Percentiles rank a stretch among this genome's conserved stretches.
These are phyloP conservation scores for Oryza rufipogon DNA, from an alignment of 176 grass and related monocot species.

Conservation along the genomic window DNA sequence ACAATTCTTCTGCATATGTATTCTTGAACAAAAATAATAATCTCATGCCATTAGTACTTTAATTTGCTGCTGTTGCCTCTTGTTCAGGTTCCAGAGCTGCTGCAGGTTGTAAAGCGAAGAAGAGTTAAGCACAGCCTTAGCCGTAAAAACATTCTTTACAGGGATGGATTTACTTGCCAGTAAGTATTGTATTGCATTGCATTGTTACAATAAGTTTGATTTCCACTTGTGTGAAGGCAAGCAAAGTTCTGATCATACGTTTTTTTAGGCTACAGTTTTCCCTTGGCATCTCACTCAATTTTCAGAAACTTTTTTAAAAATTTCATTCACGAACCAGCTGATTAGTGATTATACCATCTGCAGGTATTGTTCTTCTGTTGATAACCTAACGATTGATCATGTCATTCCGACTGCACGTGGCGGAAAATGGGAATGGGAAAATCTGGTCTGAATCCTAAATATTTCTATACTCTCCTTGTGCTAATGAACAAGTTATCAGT, in stretches of 20 bases:
- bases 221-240: neutral
- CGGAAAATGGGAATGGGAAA: slow-evolving; percentile 94
- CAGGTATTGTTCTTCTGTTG: slow-evolving; percentile 85
- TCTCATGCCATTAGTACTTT: neutral
- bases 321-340: neutral
- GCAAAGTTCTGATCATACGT: neutral
- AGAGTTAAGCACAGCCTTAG: slow-evolving; percentile 76
- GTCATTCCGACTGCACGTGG: slow-evolving; percentile 83
- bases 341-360: slow-evolving; percentile 13
- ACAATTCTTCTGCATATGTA: neutral
- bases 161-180: slow-evolving; percentile 92
- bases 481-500: neutral
- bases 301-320: neutral
- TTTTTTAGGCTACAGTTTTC: neutral
- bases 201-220: neutral
- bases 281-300: neutral
- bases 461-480: neutral
- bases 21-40: neutral
- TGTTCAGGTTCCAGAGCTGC: slow-evolving; percentile 82
- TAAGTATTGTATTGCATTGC: slow-evolving; percentile 52
- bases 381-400: slow-evolving; percentile 91
- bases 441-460: slow-evolving; percentile 59
- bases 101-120: slow-evolving; percentile 85
- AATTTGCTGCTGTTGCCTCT: neutral
- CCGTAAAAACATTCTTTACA: slow-evolving; percentile 79